These are phyloP conservation scores for Fusarium sarcochroum DNA, from an alignment of 2,329 filamentous ascomycete genomes.

Conservation along the genomic window DNA sequence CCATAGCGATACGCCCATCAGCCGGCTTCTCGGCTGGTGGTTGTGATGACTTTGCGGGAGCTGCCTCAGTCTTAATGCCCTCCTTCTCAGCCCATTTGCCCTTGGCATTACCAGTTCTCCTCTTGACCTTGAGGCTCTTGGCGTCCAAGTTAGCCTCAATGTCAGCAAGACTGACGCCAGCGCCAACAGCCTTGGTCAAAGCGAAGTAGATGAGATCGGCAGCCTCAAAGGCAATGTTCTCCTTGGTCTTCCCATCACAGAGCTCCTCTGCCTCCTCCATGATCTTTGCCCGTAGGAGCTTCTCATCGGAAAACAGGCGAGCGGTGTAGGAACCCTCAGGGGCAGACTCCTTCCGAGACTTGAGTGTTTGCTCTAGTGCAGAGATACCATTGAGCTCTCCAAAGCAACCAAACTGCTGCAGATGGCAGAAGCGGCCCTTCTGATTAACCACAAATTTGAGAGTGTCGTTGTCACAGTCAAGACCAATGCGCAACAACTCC, in stretches of 20 bases:
- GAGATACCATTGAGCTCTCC: slow-evolving; percentile 86
- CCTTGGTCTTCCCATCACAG: slow-evolving; percentile 84
- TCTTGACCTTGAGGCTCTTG: slow-evolving; percentile 95
- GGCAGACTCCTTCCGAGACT: slow-evolving; percentile 84
- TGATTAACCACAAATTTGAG: slow-evolving; percentile 91
- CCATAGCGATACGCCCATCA: slow-evolving; percentile 81
- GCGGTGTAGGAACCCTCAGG: slow-evolving; percentile 95
- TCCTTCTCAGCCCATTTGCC: slow-evolving; percentile 90
- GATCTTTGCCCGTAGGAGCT: slow-evolving; percentile 93
- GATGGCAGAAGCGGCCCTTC: slow-evolving; percentile 93
- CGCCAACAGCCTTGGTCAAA: slow-evolving; percentile 86
- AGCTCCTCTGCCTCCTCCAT: slow-evolving; percentile 98
- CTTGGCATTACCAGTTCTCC: slow-evolving; percentile 94
- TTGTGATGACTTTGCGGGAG: slow-evolving; percentile 53
- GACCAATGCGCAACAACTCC: slow-evolving; percentile 84
- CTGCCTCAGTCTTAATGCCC: slow-evolving; percentile 68
- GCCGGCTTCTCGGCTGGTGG: slow-evolving; percentile 53
- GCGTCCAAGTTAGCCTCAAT: slow-evolving; percentile 93
- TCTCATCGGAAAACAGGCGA: slow-evolving; percentile 90
- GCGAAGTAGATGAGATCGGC: slow-evolving; percentile 98
- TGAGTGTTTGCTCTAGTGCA: slow-evolving; percentile 87
- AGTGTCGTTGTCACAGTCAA: slow-evolving; percentile 96
- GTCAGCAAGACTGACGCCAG: slow-evolving; percentile 88
- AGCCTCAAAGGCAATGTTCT: slow-evolving; percentile 93
- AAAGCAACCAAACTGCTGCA: slow-evolving; percentile 93